A percentile compares a stretch with the other conserved stretches of the same genome.
phyloP scores from a whole-genome alignment of 2,329 filamentous ascomycete genomes.

The Colletotrichum tropicicola region DNA sequence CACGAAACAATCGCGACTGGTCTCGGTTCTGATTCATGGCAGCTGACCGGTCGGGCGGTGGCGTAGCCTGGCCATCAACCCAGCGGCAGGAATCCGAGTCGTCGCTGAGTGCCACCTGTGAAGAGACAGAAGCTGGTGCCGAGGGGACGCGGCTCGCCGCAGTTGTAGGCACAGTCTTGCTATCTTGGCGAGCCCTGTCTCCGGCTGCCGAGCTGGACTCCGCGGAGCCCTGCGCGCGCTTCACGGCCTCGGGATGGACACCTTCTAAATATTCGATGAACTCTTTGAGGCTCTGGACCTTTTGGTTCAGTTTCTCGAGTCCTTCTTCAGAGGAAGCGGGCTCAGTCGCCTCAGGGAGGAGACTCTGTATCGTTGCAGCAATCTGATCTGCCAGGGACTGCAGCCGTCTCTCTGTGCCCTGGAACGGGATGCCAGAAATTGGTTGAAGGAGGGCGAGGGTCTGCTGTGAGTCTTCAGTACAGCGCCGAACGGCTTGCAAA shows the following conservation, averaged over 20 bases:
- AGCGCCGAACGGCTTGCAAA: conserved; percentile 3
- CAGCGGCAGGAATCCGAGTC: conserved; percentile 27
- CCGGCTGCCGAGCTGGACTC: neutral
- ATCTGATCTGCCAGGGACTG: conserved; percentile 22
- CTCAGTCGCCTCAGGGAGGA: neutral
- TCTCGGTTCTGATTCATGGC: conserved; percentile 25
- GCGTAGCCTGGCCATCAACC: conserved; percentile 23
- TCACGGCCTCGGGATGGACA: conserved; percentile 24
- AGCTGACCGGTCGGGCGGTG: conserved; percentile 19
- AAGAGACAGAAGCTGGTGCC: conserved; percentile 21
- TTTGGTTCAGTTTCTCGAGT: conserved; percentile 2
- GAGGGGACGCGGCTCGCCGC: conserved; percentile 3
- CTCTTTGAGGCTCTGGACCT: conserved; percentile 22
- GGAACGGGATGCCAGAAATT: conserved; percentile 18
- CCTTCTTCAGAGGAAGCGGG: neutral
- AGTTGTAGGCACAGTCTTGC: neutral
- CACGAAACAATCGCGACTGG: conserved; percentile 24
- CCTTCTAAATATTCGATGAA: conserved; percentile 28
- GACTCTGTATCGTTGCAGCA: neutral
- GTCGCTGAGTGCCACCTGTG: conserved; percentile 7
- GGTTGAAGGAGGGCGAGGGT: conserved; percentile 17
- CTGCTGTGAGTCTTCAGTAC: conserved; percentile 5
- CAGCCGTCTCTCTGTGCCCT: conserved; percentile 21
- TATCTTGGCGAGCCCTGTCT: neutral
- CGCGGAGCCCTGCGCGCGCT: conserved; percentile 8